These are phyloP conservation scores for Solanum pennellii DNA, from an alignment of 257 asterid genomes.

Conservation along the genomic window DNA sequence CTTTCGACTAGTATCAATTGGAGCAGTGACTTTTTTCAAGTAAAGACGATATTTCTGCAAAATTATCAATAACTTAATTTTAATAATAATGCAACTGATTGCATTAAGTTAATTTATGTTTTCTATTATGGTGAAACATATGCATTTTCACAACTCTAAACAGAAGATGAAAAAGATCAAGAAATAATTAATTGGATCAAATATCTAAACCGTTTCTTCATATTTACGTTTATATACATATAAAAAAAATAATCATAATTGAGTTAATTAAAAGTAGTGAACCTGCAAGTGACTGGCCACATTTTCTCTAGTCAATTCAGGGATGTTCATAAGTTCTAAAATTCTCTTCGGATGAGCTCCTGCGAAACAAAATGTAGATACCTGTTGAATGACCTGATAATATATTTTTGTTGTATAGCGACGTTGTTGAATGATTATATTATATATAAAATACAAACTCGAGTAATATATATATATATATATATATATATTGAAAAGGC, in stretches of 20 bases:
- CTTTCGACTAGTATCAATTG: neutral
- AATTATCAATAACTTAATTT: neutral
- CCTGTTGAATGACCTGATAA: neutral
- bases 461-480: neutral
- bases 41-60: neutral
- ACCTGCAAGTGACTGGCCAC: conserved; percentile 82
- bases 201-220: neutral
- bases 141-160: neutral
- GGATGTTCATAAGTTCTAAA: conserved; percentile 40
- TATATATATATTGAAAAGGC: neutral
- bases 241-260: neutral
- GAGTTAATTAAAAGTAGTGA: neutral
- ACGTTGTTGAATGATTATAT: neutral
- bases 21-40: neutral
- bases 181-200: neutral
- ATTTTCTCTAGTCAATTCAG: conserved; percentile 40
- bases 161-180: neutral
- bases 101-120: neutral
- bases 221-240: neutral
- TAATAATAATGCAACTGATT: neutral
- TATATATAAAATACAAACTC: neutral
- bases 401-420: no score
- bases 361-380: neutral
- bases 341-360: conserved; percentile 30
- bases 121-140: neutral